A percentile compares a stretch with the other conserved stretches of the same genome.
phyloP scores from a whole-genome alignment of 108 stramenopile genomes.

The Cyclotella atomus region DNA sequence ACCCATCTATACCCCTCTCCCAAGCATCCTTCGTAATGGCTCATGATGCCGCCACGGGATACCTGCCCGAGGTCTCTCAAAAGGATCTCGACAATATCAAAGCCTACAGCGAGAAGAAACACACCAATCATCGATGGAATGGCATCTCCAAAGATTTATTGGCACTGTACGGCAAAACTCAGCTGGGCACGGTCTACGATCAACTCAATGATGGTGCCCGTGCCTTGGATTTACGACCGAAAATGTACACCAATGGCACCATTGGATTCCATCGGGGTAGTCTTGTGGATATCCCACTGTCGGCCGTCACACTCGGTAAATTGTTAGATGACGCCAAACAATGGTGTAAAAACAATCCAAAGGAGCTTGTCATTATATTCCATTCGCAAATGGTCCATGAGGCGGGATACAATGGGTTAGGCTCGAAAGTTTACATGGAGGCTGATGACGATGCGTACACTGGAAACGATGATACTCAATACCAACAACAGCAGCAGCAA shows the following conservation, averaged over 20 bases:
- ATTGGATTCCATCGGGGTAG: conserved; percentile 69
- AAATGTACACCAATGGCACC: conserved; percentile 66
- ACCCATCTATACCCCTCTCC: conserved; percentile 44
- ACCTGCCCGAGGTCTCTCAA: conserved; percentile 30
- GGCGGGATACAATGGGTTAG: conserved; percentile 33
- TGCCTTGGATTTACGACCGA: conserved; percentile 77
- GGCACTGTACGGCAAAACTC: conserved; percentile 71
- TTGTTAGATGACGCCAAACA: conserved; percentile 61
- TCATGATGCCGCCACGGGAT: conserved; percentile 81
- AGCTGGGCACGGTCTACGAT: conserved; percentile 67
- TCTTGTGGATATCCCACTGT: conserved; percentile 52
- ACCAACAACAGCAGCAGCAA: not conserved
- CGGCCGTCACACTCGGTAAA: conserved; percentile 32
- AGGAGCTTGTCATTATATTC: conserved; percentile 69
- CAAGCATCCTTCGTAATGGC: conserved; percentile 69
- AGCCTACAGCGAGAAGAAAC: not conserved
- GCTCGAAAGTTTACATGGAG: conserved; percentile 18
- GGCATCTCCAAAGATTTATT: conserved; percentile 19
- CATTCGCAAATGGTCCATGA: conserved; percentile 63
- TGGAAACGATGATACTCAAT: not conserved
- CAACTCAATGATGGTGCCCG: conserved; percentile 76
- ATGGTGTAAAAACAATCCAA: conserved; percentile 72
- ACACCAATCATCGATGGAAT: conserved; percentile 27
- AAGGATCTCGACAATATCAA: not conserved
- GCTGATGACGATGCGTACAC: conserved; percentile 19